Evolutionary conservation across 2,329 filamentous ascomycete genomes (phyloP).

Genomic region (Botrytis tulipae): DNA sequence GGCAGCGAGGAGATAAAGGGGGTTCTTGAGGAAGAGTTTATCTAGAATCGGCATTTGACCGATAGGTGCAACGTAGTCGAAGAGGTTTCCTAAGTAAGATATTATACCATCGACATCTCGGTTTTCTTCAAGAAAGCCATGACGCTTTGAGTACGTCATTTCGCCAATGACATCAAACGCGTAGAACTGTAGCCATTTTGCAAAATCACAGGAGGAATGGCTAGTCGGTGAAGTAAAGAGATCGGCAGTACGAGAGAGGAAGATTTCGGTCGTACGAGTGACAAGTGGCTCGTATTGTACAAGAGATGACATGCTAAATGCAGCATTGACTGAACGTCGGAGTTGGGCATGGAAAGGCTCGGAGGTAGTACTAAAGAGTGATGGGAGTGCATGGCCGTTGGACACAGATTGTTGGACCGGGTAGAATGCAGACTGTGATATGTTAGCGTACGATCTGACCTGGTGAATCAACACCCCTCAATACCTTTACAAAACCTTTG

Average conservation of each 20-base stretch:
- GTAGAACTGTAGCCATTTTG: conserved; percentile 74
- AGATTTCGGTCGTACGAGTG: conserved; percentile 69
- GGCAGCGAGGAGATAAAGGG: conserved; percentile 65
- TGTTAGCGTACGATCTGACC: background rate
- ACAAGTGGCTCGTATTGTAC: conserved; percentile 80
- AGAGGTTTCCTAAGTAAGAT: conserved; percentile 59
- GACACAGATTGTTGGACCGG: conserved; percentile 72
- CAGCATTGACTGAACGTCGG: conserved; percentile 70
- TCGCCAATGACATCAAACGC: conserved; percentile 81
- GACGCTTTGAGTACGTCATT: conserved; percentile 71
- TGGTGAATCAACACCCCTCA: conserved; percentile 1
- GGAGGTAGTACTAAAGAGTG: conserved; percentile 73
- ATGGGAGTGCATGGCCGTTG: conserved; percentile 65
- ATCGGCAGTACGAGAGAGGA: conserved; percentile 60
- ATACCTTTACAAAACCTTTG: conserved; percentile 75
- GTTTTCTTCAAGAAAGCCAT: conserved; percentile 73
- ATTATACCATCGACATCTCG: conserved; percentile 75
- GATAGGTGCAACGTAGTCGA: conserved; percentile 70
- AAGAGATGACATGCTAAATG: conserved; percentile 74
- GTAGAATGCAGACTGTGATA: conserved; percentile 70
- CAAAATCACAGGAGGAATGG: conserved; percentile 55
- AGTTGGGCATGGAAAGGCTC: conserved; percentile 75
- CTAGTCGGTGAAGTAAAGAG: conserved; percentile 45
- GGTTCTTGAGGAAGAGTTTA: conserved; percentile 70
- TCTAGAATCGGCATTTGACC: conserved; percentile 76